Base-by-base conservation (phyloP, 2,329 filamentous ascomycete species). In the Zalaria obscura region DNA sequence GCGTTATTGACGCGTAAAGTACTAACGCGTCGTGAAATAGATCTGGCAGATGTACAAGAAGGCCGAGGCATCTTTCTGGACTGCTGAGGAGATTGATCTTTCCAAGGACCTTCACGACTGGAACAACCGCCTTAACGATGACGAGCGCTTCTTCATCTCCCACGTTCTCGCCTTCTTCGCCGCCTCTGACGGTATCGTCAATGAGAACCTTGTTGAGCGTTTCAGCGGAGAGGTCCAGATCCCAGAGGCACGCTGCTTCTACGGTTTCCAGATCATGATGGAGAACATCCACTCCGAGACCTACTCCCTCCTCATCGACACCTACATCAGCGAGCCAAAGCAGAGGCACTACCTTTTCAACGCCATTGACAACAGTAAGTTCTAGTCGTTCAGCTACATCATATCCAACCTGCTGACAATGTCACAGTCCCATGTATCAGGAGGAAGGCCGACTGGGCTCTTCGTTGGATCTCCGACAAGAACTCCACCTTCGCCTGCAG, bases 1-100 rank as follows among this genome's bases (percentile, higher is more conserved):
- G 67, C 64, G 59, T 64, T 52, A 33, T 39, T 33, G 44, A 80
- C 82, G 82, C 79, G 80, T 85, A 72, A 73, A 82, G 38, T 35
- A 55, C 66, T 72, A 59, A 74, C 60, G 43, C 31, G 25, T 38
- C 29, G 36, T 27, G 28, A 36, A 36, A 61, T 55, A 95, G 88
- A 93, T 95, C 66, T 98, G 91, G 91, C 89, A 96, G 67, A 96
- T 96, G 89, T 98, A 98, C 78, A 98, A 98, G 79, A 96, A 96
- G 72, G 88, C 88, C 52, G 89, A 98, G 66, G 91, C 91, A 40
- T 96, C 91, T 35, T 98, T 98, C 80, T 98, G 91, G 91, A 98
- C 91, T 35, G 91, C 91, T 40, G 91, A 98, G 66, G 91, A 98
- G 73, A 96, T 98, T 55, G 91, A 98, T 67, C 78, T 98, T 40